Conservation (phyloP, 768 basidiomycete species). For the Lactifluus piperatus region DNA sequence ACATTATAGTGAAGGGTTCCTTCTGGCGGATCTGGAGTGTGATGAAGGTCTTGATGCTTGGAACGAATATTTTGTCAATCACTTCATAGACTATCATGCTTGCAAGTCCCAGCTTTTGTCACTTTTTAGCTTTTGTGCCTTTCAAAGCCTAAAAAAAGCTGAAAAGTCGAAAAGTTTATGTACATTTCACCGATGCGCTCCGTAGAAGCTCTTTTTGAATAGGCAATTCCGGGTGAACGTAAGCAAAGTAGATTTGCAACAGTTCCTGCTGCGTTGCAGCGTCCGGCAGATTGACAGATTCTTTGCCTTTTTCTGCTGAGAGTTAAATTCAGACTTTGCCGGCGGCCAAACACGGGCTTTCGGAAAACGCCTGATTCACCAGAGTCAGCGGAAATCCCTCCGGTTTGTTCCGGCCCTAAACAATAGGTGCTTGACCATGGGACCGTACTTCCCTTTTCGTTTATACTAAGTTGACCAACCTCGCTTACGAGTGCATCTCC, state of each 20-base stretch:
- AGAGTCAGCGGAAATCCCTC: slow-evolving; percentile 39
- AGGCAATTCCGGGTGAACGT: slow-evolving; percentile 74
- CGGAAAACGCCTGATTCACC: slow-evolving; percentile 69
- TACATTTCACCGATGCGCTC: too few relatives aligned
- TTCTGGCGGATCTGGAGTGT: too few relatives aligned
- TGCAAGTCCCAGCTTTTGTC: too few relatives aligned
- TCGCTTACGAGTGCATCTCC: slow-evolving; percentile 53
- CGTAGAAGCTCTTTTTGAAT: slow-evolving; percentile 60
- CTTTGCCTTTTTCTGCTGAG: slow-evolving; percentile 31
- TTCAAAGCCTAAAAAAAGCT: too few relatives aligned
- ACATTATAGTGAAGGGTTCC: too few relatives aligned
- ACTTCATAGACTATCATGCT: too few relatives aligned
- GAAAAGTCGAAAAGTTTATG: too few relatives aligned
- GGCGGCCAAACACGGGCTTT: slow-evolving; percentile 87
- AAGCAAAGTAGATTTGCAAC: slow-evolving; percentile 68
- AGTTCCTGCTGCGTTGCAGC: slow-evolving; percentile 54
- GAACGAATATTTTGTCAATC: too few relatives aligned
- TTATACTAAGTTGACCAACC: slow-evolving; percentile 78
- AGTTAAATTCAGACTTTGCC: slow-evolving; percentile 21
- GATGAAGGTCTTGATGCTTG: too few relatives aligned
- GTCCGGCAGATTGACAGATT: slow-evolving; percentile 44
- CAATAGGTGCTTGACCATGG: slow-evolving; percentile 79
- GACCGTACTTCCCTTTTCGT: slow-evolving; percentile 78
- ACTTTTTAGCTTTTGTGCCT: too few relatives aligned
- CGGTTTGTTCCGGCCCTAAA: slow-evolving; percentile 61